phyloP scores from a whole-genome alignment of 495 filamentous ascomycete genomes.

The Beverwykella pulmonaria region DNA sequence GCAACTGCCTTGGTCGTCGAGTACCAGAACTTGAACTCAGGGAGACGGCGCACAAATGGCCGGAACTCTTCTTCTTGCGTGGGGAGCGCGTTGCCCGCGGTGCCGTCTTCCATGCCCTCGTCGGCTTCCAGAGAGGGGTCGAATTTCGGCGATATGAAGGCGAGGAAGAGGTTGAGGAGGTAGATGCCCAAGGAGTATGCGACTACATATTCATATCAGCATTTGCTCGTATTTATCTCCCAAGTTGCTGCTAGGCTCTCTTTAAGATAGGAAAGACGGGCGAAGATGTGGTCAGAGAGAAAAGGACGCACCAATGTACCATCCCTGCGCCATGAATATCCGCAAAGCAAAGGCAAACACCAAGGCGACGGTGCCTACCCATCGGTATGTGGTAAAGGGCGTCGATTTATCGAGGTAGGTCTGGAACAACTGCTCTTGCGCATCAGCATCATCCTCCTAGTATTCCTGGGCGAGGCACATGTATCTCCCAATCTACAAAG shows the following conservation, averaged over 20 bases:
- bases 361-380: constrained; percentile 74
- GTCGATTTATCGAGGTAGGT: constrained; percentile 89
- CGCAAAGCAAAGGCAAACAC: constrained; percentile 82
- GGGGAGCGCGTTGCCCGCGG: constrained; percentile 66
- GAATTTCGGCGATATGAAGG: constrained; percentile 97
- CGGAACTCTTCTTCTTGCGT: constrained; percentile 98
- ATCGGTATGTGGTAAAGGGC: constrained; percentile 83
- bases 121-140: constrained; percentile 95
- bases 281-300: neutral
- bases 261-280: neutral
- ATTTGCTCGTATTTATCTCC: no score
- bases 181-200: constrained; percentile 98
- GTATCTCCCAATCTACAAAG: neutral
- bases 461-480: neutral
- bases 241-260: neutral
- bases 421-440: constrained; percentile 77
- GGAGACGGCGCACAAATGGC: constrained; percentile 91
- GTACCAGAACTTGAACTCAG: constrained; percentile 99
- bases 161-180: constrained; percentile 98
- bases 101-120: constrained; percentile 92
- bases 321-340: constrained; percentile 89
- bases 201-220: constrained; percentile 56
- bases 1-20: constrained; percentile 82
- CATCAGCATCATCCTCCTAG: constrained; percentile 14
- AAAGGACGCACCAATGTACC: constrained; percentile 87